Base-by-base conservation (phyloP, 176 grass and related monocot species). In the Raddia guianensis region DNA sequence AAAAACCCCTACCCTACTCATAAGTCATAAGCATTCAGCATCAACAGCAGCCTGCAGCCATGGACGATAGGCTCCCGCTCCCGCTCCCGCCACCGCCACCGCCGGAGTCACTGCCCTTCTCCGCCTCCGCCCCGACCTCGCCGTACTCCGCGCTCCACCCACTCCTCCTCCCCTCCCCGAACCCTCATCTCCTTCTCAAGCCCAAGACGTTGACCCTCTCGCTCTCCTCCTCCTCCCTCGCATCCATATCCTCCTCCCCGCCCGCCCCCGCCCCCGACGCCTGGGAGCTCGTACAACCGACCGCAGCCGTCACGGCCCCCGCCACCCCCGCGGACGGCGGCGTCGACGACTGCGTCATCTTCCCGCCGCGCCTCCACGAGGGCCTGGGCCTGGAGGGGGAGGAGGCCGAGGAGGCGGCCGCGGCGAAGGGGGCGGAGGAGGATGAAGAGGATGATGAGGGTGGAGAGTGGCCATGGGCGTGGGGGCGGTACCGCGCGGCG, bases 321-420 rank as follows among this genome's bases (percentile, higher is more conserved):
- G 63, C 62, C 2, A 40, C 77, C 35, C 69, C 78, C 37, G 69
- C 42, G 47, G 82, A 82, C 60, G 81, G 72, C 40, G 64, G 43
- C 9, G 74, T 81, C 7, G 88, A 93, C 40, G 69, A 90, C 77
- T 87, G 76, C 73, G 77, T 63, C 81, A 81, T 93, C 69, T 93
- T 82, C 67, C 80, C 84, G 18, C 87, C 84, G 40, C 62, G 27
- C 47, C 80, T 93, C 32, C 87, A 84, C 54, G 88, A 88, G 70
- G 87, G 87, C 57, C 75, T 88, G 70, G 85, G 84, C 45, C 49
- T 86, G 21, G 87, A 90, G 8, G 70, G 8, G 57, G 73, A 86
- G 13, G 73, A 86, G 13, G n/a, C 45, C 53, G 72, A 76, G 65
- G 79, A 77, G 85, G 69, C 52, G 5, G 11, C 46, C 27, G 47